Percentiles rank a stretch among this genome's conserved stretches.
These are phyloP conservation scores for Penicillium nordicum DNA, from an alignment of 2,329 filamentous ascomycete genomes.

Conservation along the genomic window DNA sequence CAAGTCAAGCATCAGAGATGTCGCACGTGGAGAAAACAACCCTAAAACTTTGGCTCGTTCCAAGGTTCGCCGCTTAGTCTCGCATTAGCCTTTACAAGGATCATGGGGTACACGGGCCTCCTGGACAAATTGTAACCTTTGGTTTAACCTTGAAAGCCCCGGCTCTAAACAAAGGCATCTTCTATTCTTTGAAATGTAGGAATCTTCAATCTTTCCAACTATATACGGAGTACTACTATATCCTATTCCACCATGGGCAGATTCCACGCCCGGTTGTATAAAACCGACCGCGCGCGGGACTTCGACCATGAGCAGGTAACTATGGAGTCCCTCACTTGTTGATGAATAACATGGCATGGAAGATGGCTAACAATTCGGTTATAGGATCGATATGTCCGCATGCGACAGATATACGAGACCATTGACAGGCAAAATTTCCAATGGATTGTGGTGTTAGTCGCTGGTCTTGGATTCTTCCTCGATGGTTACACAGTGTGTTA, in stretches of 20 bases:
- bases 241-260: conserved; percentile 29
- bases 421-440: conserved; percentile 44
- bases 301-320: conserved; percentile 44
- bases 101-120: conserved; percentile 5
- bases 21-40: conserved; percentile 18
- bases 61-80: not conserved
- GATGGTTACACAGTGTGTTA: conserved; percentile 43
- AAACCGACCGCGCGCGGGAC: conserved; percentile 43
- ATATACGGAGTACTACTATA: not conserved
- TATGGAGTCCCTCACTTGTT: not conserved
- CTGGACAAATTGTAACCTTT: not conserved
- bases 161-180: not conserved
- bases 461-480: conserved; percentile 50
- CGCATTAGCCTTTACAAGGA: conserved; percentile 8
- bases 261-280: conserved; percentile 39
- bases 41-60: conserved; percentile 9
- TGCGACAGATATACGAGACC: conserved; percentile 44
- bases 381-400: conserved; percentile 43
- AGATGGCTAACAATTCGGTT: not conserved
- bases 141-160: not conserved
- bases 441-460: conserved; percentile 46
- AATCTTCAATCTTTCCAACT: not conserved
- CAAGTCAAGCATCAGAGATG: conserved; percentile 7
- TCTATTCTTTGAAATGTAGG: not conserved
- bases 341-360: not conserved